These are phyloP conservation scores for Gnaphalium uliginosum DNA, from an alignment of 129 eudicot genomes.

Conservation along the genomic window DNA sequence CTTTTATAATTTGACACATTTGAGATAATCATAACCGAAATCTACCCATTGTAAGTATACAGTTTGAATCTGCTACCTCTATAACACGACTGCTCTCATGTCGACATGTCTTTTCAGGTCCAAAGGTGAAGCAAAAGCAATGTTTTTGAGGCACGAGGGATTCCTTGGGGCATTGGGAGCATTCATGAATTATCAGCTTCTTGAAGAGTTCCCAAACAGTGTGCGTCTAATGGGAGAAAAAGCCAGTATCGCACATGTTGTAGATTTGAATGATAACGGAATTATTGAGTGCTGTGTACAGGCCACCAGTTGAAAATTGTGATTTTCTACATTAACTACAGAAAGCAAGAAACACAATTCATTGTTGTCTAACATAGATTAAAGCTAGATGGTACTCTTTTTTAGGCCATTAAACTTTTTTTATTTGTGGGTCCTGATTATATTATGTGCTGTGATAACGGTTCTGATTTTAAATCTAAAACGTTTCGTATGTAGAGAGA, in stretches of 20 bases:
- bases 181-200: slow-evolving; percentile 57
- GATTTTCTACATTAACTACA: not conserved
- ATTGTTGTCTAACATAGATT: slow-evolving; percentile 15
- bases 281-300: slow-evolving; percentile 41
- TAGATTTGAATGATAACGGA: slow-evolving; percentile 40
- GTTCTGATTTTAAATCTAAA: not conserved
- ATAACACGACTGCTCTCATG: not conserved
- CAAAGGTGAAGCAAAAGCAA: slow-evolving; percentile 88
- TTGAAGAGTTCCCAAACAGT: slow-evolving; percentile 40
- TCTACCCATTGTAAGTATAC: not conserved
- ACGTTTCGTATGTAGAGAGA: slow-evolving; percentile 13
- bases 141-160: slow-evolving; percentile 90
- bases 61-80: not conserved
- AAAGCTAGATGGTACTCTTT: not conserved
- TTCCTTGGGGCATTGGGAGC: slow-evolving; percentile 96
- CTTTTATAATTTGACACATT: not conserved
- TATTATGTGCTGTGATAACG: slow-evolving; percentile 13
- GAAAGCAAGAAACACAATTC: slow-evolving; percentile 19
- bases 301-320: slow-evolving; percentile 26
- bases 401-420: slow-evolving; percentile 16
- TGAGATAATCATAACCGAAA: not conserved
- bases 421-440: slow-evolving; percentile 18
- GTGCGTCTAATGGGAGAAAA: slow-evolving; percentile 24
- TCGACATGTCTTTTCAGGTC: slow-evolving; percentile 57
- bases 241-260: slow-evolving; percentile 18